Conservation (phyloP, 2,329 filamentous ascomycete species). For the Sphaerostilbella broomeana region DNA sequence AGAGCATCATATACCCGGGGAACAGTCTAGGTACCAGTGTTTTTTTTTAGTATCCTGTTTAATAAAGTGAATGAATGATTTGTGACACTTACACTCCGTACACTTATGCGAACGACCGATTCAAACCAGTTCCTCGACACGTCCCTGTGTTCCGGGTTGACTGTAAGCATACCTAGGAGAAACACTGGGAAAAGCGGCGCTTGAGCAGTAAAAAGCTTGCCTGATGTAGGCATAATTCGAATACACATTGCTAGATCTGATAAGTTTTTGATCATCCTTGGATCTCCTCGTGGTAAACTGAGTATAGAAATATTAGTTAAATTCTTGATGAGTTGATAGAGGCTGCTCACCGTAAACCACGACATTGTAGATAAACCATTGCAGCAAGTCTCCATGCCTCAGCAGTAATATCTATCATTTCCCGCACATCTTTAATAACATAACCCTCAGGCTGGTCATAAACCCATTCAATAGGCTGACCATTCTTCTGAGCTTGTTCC, state of each 20-base stretch:
- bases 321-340: too few relatives aligned
- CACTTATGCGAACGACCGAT: constrained; percentile 29
- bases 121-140: constrained; percentile 32
- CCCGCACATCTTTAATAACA: constrained; percentile 21
- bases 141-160: constrained; percentile 20
- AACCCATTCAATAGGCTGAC: constrained; percentile 26
- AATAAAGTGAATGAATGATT: too few relatives aligned
- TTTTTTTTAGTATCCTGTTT: too few relatives aligned
- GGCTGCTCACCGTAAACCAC: constrained; percentile 29
- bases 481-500: constrained; percentile 14
- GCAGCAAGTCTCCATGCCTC: constrained; percentile 36
- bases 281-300: constrained; percentile 33
- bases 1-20: constrained; percentile 32
- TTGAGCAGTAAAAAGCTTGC: constrained; percentile 34
- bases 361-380: constrained; percentile 34
- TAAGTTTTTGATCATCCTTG: constrained; percentile 26
- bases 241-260: constrained; percentile 31
- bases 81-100: constrained; percentile 32
- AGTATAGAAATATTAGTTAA: neutral
- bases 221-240: constrained; percentile 35
- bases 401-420: constrained; percentile 35
- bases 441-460: constrained; percentile 18
- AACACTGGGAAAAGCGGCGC: constrained; percentile 37
- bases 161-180: constrained; percentile 32
- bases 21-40: constrained; percentile 28